A percentile compares a stretch with the other conserved stretches of the same genome.
phyloP scores from a whole-genome alignment of 1,284 basidiomycete species.

The Sanghuangporus weigelae region DNA sequence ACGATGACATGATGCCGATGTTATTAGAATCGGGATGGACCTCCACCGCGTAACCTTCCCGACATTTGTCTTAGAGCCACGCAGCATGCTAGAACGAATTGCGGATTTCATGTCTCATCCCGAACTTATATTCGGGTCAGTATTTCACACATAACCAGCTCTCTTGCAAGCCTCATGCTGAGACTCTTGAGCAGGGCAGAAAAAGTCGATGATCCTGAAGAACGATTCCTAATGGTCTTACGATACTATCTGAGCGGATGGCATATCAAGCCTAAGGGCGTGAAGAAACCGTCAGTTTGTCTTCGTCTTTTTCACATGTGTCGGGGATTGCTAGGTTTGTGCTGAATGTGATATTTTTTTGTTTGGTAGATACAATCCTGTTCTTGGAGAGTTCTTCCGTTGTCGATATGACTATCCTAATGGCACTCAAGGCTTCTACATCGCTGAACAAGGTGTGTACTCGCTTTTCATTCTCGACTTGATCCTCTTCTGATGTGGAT shows the following conservation, averaged over 20 bases:
- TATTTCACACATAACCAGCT: constrained; percentile 22
- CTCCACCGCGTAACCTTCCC: constrained; percentile 90
- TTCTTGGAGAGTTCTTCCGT: constrained; percentile 97
- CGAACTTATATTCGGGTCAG: constrained; percentile 93
- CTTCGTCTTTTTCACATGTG: neutral
- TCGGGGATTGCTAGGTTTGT: no score
- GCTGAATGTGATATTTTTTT: neutral
- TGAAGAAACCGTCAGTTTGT: constrained; percentile 89
- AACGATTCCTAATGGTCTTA: constrained; percentile 87
- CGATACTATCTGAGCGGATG: constrained; percentile 98
- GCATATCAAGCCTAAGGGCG: constrained; percentile 99
- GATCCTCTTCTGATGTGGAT: neutral
- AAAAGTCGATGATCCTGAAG: constrained; percentile 73
- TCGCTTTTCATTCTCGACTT: neutral
- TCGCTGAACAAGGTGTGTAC: constrained; percentile 85
- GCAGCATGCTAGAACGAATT: constrained; percentile 92
- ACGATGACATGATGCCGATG: neutral
- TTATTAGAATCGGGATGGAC: constrained; percentile 86
- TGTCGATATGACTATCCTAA: constrained; percentile 93
- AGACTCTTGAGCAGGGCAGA: constrained; percentile 52
- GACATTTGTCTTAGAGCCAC: constrained; percentile 91
- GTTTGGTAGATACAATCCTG: constrained; percentile 83
- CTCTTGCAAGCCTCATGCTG: constrained; percentile 18
- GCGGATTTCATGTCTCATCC: constrained; percentile 99
- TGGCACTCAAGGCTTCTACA: constrained; percentile 91